Percentiles rank a stretch among this genome's conserved stretches.
Evolutionary conservation across 2,329 filamentous ascomycete genomes (phyloP).

Genomic region (Cytospora schulzeri): DNA sequence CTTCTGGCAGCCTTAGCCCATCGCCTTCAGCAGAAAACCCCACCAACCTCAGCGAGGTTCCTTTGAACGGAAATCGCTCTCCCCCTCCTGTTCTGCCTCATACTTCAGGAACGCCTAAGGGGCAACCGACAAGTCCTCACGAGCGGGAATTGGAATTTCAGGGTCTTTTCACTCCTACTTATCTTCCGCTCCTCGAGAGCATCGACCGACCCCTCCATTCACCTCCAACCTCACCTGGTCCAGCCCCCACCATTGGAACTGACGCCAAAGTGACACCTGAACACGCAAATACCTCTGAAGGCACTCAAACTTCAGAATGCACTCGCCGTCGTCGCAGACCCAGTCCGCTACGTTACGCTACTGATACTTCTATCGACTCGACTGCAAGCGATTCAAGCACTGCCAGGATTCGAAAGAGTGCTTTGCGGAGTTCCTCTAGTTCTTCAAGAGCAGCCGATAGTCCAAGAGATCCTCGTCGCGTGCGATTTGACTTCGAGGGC

Average conservation of each 20-base stretch:
- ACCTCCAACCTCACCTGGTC: slow-evolving; percentile 28
- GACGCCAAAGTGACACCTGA: slow-evolving; percentile 10
- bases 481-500: slow-evolving; percentile 64
- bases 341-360: slow-evolving; percentile 42
- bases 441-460: slow-evolving; percentile 48
- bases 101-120: slow-evolving; percentile 40
- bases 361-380: slow-evolving; percentile 54
- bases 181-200: slow-evolving; percentile 62
- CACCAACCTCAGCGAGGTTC: slow-evolving; percentile 25
- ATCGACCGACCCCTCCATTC: slow-evolving; percentile 34
- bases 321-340: slow-evolving; percentile 28
- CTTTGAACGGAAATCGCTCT: slow-evolving; percentile 33
- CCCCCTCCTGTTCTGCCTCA: slow-evolving; percentile 45
- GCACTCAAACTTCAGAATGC: slow-evolving; percentile 10
- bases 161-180: slow-evolving; percentile 64
- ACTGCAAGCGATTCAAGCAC: slow-evolving; percentile 53
- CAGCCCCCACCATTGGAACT: slow-evolving; percentile 27
- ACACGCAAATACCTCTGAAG: slow-evolving; percentile 21
- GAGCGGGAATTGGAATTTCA: slow-evolving; percentile 62
- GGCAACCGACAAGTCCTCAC: slow-evolving; percentile 48
- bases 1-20: slow-evolving; percentile 18
- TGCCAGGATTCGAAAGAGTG: slow-evolving; percentile 50
- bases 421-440: slow-evolving; percentile 58
- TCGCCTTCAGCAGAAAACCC: slow-evolving; percentile 11
- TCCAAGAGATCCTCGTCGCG: slow-evolving; percentile 50